Evolutionary conservation across 306 rosid species (phyloP), one percentile per base, ranked within the genome.

Genomic region (Sindora glabra): DNA sequence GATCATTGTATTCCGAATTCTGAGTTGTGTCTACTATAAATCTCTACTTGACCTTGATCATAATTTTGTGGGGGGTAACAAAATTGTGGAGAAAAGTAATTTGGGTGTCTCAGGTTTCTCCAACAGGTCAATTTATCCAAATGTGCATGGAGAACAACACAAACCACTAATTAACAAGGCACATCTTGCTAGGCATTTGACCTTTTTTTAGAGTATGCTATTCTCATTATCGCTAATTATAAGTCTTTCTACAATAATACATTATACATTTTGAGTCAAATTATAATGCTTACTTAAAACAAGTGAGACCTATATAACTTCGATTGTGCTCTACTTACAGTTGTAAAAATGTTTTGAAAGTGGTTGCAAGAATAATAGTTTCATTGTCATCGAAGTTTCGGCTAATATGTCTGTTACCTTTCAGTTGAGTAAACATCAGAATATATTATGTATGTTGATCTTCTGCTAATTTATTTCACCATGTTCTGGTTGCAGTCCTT

Each of bases 401-500:
- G n/a, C n/a, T n/a, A n/a, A n/a, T 56, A 23, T 13, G 4, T 14
- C 54, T 21, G 18, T 26, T 36, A 29, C n/a, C n/a, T 23, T 70
- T 34, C 10, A 62, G 27, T 45, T 32, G 32, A 16, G 8, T 21
- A 46, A 26, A 41, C 27, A 37, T 44, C 38, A 29, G 15, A 51
- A 44, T 27, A 30, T 33, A n/a, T n/a, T n/a, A n/a, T n/a, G n/a
- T n/a, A 11, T 21, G 21, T 33, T 48, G 16, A 62, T 41, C 15
- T 45, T 32, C 47, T 30, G 44, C 53, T 27, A 24, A 18, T 49
- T 46, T 5, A 1, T 16, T 27, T 34, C 16, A 13, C 17, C 37
- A 41, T 18, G 50, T 14, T 47, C 2, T 65, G 44, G 8, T 48
- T 71, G 70, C 76, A 79, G 85, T 68, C 68, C 40, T 29, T 79